A percentile compares a stretch with the other conserved stretches of the same genome.
phyloP scores from a whole-genome alignment of 352 stramenopile genomes.

The Pythium guiyangense region DNA sequence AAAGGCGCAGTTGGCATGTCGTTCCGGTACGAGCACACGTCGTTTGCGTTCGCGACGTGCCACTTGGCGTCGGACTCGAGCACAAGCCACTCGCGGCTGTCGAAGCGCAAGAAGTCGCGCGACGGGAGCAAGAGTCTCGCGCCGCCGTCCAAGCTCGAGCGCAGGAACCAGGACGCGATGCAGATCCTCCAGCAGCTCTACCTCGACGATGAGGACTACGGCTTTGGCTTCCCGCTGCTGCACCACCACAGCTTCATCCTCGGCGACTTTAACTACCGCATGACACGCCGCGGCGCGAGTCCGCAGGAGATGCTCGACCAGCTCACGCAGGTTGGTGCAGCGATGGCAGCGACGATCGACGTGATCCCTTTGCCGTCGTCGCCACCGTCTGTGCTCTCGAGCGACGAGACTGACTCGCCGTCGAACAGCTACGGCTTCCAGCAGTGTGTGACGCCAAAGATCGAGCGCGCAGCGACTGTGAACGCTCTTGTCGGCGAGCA shows the following conservation, averaged over 20 bases:
- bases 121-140: slow-evolving; percentile 1
- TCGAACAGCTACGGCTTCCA: slow-evolving; percentile 30
- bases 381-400: slow-evolving; percentile 3
- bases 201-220: slow-evolving; percentile 76
- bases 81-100: slow-evolving; percentile 32
- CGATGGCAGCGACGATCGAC: slow-evolving; percentile 5
- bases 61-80: slow-evolving; percentile 84
- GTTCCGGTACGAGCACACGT: slow-evolving; percentile 55
- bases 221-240: slow-evolving; percentile 77
- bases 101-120: slow-evolving; percentile 19
- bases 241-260: slow-evolving; percentile 89
- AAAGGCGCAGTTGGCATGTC: slow-evolving; percentile 64
- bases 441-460: slow-evolving; percentile 43
- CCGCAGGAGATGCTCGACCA: slow-evolving; percentile 53
- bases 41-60: slow-evolving; percentile 69
- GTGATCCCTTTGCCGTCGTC: slow-evolving; percentile 10
- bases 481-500: slow-evolving; percentile 49
- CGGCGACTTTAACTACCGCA: slow-evolving; percentile 89
- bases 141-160: slow-evolving; percentile 63
- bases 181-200: slow-evolving; percentile 81
- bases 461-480: slow-evolving; percentile 21
- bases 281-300: slow-evolving; percentile 39
- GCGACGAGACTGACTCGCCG: slow-evolving; percentile 19
- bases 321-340: slow-evolving; percentile 11
- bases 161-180: slow-evolving; percentile 79